A percentile compares a stretch with the other conserved stretches of the same genome.
phyloP scores from a whole-genome alignment of 345 rosid species.

The Viola odorata region DNA sequence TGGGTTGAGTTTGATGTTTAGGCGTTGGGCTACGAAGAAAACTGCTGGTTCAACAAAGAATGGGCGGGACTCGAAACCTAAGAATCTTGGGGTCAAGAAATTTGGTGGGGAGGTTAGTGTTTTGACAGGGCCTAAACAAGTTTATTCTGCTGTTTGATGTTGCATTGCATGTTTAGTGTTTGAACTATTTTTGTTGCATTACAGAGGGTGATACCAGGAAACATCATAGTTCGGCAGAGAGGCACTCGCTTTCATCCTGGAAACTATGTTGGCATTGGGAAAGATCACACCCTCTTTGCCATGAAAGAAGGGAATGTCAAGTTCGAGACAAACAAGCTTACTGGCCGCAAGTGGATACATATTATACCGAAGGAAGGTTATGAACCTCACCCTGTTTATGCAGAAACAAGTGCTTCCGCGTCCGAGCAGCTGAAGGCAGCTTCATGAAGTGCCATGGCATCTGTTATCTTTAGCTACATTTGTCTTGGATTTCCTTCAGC shows the following conservation, averaged over 20 bases:
- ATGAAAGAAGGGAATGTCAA: constrained; percentile 65
- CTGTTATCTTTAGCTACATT: too few relatives aligned
- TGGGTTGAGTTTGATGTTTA: constrained; percentile 60
- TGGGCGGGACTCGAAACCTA: constrained; percentile 76
- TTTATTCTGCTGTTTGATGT: too few relatives aligned
- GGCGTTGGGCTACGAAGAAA: constrained; percentile 88
- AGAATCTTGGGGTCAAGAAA: constrained; percentile 89
- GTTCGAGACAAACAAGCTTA: constrained; percentile 64
- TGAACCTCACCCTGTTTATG: constrained; percentile 65
- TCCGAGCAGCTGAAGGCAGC: constrained; percentile 7
- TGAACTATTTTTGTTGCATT: too few relatives aligned
- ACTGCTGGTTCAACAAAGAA: constrained; percentile 86
- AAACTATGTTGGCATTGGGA: constrained; percentile 73
- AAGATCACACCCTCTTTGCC: constrained; percentile 69
- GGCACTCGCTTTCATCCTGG: constrained; percentile 88
- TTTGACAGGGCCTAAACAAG: neutral
- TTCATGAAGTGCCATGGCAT: neutral
- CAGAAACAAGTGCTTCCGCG: constrained; percentile 5
- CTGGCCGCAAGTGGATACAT: constrained; percentile 71
- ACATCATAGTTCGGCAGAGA: constrained; percentile 70
- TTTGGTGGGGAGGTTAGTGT: constrained; percentile 78
- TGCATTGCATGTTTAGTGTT: too few relatives aligned
- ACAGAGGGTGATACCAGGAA: constrained; percentile 82
- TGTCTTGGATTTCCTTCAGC: too few relatives aligned
- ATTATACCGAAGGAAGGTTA: constrained; percentile 71